These are phyloP conservation scores for Phalaenopsis aphrodite DNA, from an alignment of 106 monocot genomes.

Conservation along the genomic window DNA sequence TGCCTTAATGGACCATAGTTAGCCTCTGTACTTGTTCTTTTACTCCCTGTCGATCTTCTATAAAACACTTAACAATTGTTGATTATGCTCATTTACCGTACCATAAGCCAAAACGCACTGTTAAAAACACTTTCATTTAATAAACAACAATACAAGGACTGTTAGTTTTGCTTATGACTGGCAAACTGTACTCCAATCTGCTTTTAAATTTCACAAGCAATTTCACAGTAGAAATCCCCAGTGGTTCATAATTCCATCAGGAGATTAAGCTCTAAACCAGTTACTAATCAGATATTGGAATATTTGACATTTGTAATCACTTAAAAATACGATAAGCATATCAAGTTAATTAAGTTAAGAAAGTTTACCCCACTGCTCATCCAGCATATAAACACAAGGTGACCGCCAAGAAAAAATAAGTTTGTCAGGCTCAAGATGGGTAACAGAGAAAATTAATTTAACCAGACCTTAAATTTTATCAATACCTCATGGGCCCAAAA, in stretches of 20 bases:
- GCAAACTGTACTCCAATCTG: not conserved
- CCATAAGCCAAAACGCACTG: not conserved
- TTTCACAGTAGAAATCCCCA: not conserved
- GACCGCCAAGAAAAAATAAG: conserved; percentile 19
- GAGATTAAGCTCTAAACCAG: not conserved
- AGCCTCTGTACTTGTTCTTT: not conserved
- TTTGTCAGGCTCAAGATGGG: not conserved
- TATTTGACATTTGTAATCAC: not conserved
- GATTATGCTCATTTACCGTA: not conserved
- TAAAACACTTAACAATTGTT: not conserved
- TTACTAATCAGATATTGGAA: not conserved
- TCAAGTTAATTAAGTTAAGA: not conserved
- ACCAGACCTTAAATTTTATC: not conserved
- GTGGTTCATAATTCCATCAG: not conserved
- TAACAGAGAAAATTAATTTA: conserved; percentile 4
- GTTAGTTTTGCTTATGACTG: not conserved
- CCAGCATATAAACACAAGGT: conserved; percentile 17
- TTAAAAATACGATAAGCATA: not conserved
- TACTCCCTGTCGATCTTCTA: not conserved
- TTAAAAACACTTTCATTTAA: not conserved
- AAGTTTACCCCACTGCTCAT: conserved; percentile 78
- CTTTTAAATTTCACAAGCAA: not conserved
- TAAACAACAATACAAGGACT: not conserved
- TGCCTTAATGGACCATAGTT: not conserved
- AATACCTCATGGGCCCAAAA: conserved; percentile 98